Percentiles rank a stretch among this genome's conserved stretches.
Evolutionary conservation across 495 filamentous ascomycete species (phyloP).

Genomic region (Xylaria nigripes): DNA sequence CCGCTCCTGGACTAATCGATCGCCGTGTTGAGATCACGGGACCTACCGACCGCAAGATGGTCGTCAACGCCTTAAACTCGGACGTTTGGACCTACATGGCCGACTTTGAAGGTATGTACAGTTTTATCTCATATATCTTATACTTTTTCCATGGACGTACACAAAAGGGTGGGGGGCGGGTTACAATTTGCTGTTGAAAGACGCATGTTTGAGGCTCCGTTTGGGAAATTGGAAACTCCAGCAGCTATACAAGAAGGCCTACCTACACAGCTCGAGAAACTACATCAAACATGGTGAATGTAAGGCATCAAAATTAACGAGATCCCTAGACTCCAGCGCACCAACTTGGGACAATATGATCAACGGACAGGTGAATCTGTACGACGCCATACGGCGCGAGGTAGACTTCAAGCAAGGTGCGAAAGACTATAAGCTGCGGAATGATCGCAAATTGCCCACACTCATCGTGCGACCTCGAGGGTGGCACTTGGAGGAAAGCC

Average conservation of each 20-base stretch:
- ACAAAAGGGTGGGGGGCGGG: neutral
- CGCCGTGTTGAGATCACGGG: conserved; percentile 98
- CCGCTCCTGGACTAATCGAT: conserved; percentile 89
- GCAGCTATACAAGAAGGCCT: neutral
- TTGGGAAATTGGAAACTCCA: neutral
- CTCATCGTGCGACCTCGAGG: conserved; percentile 82
- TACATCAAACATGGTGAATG: neutral
- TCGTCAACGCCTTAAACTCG: conserved; percentile 94
- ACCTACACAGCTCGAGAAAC: neutral
- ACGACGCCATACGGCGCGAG: conserved; percentile 90
- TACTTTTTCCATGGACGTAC: neutral
- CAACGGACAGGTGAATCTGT: conserved; percentile 95
- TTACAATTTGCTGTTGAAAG: neutral
- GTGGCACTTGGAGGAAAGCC: conserved; percentile 97
- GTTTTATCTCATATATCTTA: neutral
- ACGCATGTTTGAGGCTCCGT: neutral
- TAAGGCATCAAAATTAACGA: conserved; percentile 7
- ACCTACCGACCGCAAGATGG: conserved; percentile 98
- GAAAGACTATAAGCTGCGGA: conserved; percentile 97
- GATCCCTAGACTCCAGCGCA: conserved; percentile 72
- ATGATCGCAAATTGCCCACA: conserved; percentile 69
- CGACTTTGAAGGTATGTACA: conserved; percentile 78
- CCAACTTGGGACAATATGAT: conserved; percentile 99
- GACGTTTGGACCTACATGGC: conserved; percentile 99
- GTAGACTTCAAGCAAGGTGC: conserved; percentile 92